Conservation (phyloP, 116 monocot genomes). For the Dioscorea cayenensis region DNA sequence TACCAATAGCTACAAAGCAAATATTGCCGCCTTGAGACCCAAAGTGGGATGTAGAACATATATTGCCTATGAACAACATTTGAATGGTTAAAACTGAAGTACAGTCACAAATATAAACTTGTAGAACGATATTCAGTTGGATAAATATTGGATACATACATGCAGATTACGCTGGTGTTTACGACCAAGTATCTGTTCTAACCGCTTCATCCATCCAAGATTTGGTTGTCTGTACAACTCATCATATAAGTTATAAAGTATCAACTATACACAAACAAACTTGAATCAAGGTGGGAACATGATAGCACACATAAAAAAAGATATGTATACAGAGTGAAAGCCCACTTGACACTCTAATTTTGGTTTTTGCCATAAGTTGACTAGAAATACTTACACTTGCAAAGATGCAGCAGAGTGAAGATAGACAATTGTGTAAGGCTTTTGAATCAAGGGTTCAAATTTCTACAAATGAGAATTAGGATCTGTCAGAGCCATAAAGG, state of each 20-base stretch:
- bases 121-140: no score
- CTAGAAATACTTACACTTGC: slow-evolving; percentile 65
- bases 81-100: not conserved
- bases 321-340: no score
- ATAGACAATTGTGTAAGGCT: slow-evolving; percentile 96
- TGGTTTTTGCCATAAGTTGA: not conserved
- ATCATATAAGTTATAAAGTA: not conserved
- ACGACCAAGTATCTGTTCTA: slow-evolving; percentile 91
- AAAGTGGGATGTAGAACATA: slow-evolving; percentile 95
- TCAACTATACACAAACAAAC: not conserved
- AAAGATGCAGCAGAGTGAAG: slow-evolving; percentile 97
- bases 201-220: slow-evolving; percentile 96
- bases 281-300: not conserved
- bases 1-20: slow-evolving; percentile 76
- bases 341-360: no score
- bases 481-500: not conserved
- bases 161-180: slow-evolving; percentile 87
- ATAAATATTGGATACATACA: slow-evolving; percentile 28
- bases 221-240: slow-evolving; percentile 70
- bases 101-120: not conserved
- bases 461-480: slow-evolving; percentile 39
- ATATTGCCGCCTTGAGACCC: slow-evolving; percentile 74
- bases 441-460: slow-evolving; percentile 94
- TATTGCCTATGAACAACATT: slow-evolving; percentile 55
- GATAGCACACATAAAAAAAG: no score